Conservation (phyloP, 495 filamentous ascomycete species). For the Neurospora sp. region DNA sequence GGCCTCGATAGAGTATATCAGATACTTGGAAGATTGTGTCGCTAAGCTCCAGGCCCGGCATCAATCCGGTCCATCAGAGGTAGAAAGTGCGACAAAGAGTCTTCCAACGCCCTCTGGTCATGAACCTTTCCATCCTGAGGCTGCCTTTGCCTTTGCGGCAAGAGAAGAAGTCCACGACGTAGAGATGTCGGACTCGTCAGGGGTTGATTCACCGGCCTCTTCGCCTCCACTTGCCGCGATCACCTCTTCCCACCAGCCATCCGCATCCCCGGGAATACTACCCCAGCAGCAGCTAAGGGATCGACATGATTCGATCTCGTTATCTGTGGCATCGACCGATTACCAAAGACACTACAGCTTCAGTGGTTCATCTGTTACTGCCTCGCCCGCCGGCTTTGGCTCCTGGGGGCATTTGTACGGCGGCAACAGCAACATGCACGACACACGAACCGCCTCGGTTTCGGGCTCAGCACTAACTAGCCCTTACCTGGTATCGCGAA, state of each 20-base stretch:
- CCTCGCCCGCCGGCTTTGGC: slow-evolving; percentile 35
- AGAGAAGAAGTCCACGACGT: slow-evolving; percentile 21
- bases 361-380: slow-evolving; percentile 29
- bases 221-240: slow-evolving; percentile 16
- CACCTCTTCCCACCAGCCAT: slow-evolving; percentile 26
- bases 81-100: slow-evolving; percentile 9
- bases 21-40: slow-evolving; percentile 87
- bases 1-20: slow-evolving; percentile 95
- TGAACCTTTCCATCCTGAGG: slow-evolving; percentile 19
- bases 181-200: slow-evolving; percentile 37
- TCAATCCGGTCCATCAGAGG: slow-evolving; percentile 7
- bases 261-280: slow-evolving; percentile 38
- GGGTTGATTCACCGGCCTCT: slow-evolving; percentile 22
- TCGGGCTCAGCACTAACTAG: slow-evolving; percentile 37
- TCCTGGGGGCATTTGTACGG: slow-evolving; percentile 24
- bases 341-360: slow-evolving; percentile 36
- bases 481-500: slow-evolving; percentile 36
- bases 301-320: slow-evolving; percentile 38
- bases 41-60: slow-evolving; percentile 62
- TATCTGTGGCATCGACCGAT: slow-evolving; percentile 20
- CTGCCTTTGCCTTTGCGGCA: background rate
- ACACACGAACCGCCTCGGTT: slow-evolving; percentile 9
- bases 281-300: slow-evolving; percentile 25
- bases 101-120: slow-evolving; percentile 14
- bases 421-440: slow-evolving; percentile 11